Base-by-base conservation (phyloP, 768 basidiomycete species). In the Serpula lacrymans region DNA sequence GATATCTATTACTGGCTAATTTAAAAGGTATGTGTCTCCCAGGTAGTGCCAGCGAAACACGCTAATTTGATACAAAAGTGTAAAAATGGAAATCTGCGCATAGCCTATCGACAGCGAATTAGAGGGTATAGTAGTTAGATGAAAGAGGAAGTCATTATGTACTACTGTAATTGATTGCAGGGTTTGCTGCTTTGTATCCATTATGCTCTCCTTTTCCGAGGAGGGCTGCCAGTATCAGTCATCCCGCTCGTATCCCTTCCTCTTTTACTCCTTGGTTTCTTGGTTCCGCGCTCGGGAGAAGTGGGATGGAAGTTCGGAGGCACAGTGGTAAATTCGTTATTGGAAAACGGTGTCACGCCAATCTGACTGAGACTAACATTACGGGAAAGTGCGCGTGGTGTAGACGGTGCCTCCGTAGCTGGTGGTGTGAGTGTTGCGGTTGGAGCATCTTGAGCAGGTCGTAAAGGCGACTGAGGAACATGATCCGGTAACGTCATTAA, bases 241-340 rank as follows among this genome's bases (percentile, higher is more conserved):
- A 16, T 21, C 8, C 50, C 51, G 24, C 45, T 45, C 30, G 18
- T 34, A 1, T 57, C 54, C 25, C 60, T 45, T 4, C 40, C 47
- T 4, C 59, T 50, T 42, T 61, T 61, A 13, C 45, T 52, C 44
- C 22, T 53, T n/a, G 61, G 49, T 45, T 44, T 61, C 2, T n/a
- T n/a, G n/a, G n/a, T n/a, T n/a, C n/a, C n/a, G n/a, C n/a, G n/a
- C 61, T 51, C n/a, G 61, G 59, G 59, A 13, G 59, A 61, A 41
- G 49, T 50, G 0, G 49, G 49, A n/a, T 62, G 43, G 31, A 55
- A 74, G 21, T 55, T 49, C 11, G 59, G 55, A 1, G 69, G 53
- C 5, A 79, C 74, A 0, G 71, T 69, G 23, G 68, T 77, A 23
- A 79, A 79, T 35, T 54, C 55, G 43, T 77, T 78, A 37, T 71